These are phyloP conservation scores for Anthracocystis setariae DNA, from an alignment of 1,284 basidiomycete genomes.

Conservation along the genomic window DNA sequence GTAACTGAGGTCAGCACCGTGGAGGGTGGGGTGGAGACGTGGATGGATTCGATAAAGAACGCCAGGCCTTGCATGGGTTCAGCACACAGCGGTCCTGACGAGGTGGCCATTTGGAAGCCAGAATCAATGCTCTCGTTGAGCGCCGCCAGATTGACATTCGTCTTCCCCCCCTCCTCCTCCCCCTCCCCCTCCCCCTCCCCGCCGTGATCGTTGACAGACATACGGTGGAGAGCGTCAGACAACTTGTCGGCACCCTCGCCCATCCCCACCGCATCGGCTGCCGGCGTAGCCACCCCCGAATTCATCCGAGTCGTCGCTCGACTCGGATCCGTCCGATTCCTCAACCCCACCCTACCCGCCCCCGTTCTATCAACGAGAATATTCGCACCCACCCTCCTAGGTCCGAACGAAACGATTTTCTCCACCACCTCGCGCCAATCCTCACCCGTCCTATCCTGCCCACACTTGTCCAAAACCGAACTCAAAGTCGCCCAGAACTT, in stretches of 20 bases:
- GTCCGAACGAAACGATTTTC: slow-evolving; percentile 89
- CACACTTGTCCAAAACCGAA: slow-evolving; percentile 71
- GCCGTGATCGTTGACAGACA: slow-evolving; percentile 9
- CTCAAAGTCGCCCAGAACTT: slow-evolving; percentile 83
- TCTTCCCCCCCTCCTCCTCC: not conserved
- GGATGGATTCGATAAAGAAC: slow-evolving; percentile 83
- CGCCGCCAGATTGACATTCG: slow-evolving; percentile 22
- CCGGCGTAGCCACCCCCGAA: slow-evolving; percentile 36
- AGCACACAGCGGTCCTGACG: slow-evolving; percentile 91
- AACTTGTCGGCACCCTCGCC: slow-evolving; percentile 18
- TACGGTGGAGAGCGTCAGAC: slow-evolving; percentile 25
- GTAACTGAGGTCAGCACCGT: slow-evolving; percentile 77
- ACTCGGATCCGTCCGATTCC: slow-evolving; percentile 35
- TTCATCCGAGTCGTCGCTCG: slow-evolving; percentile 20
- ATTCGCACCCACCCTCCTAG: slow-evolving; percentile 85
- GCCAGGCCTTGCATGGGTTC: slow-evolving; percentile 95
- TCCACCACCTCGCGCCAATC: slow-evolving; percentile 83
- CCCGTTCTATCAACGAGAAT: slow-evolving; percentile 77
- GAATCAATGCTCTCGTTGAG: slow-evolving; percentile 76
- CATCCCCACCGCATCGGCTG: not conserved
- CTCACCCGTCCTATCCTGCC: slow-evolving; percentile 74
- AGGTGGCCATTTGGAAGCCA: slow-evolving; percentile 93
- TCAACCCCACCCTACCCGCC: slow-evolving; percentile 15
- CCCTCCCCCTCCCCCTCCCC: slow-evolving; percentile 8
- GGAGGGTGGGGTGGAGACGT: slow-evolving; percentile 29